Base-by-base conservation (phyloP, 2,329 filamentous ascomycete species). In the Colletotrichum coccodes region DNA sequence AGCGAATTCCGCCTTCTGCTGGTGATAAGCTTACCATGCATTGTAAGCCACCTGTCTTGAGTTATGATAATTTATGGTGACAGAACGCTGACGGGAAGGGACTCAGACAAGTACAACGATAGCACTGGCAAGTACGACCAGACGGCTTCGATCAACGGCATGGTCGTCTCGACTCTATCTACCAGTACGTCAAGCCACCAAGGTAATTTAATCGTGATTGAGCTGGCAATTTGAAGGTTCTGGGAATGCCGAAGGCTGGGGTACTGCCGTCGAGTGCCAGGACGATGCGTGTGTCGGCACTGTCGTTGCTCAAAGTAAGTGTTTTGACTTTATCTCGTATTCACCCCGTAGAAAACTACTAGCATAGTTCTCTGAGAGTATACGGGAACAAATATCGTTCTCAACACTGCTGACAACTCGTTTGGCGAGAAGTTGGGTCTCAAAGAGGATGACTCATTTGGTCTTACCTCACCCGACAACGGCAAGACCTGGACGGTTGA, bases 111-210 rank as follows among this genome's bases (percentile, higher is more conserved):
- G 18, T 50, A 60, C 46, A 60, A 60, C 32, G 58, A 61, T 36
- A 53, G 59, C 47, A 61, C 59, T 3, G 59, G 59, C 47, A 61
- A 54, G 26, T 61, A 61, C 28, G 38, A 61, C n/a, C 59, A 61
- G 12, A 44, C 47, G 8, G 47, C 53, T 18, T 53, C 47, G n/a
- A 34, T 61, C n/a, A 61, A 61, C n/a, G 26, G 47, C 47, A 53
- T 44, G 47, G 59, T 46, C 1, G 36, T 61, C 3, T 61, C 59
- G 1, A 44, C 36, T 2, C 49, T 61, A 2, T 61, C 59, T 2
- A 61, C 36, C 7, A 61, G 47, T 42, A n/a, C 4, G 46, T 11
- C 4, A 23, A 50, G 14, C 44, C 3, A 23, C 0, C 1, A 7
- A 7, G 0, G 18, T 1, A 16, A 14, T 9, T 8, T n/a, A 32